Evolutionary conservation across 1,139 yeast genomes (phyloP).

Genomic region (Yamadazyma sp.): DNA sequence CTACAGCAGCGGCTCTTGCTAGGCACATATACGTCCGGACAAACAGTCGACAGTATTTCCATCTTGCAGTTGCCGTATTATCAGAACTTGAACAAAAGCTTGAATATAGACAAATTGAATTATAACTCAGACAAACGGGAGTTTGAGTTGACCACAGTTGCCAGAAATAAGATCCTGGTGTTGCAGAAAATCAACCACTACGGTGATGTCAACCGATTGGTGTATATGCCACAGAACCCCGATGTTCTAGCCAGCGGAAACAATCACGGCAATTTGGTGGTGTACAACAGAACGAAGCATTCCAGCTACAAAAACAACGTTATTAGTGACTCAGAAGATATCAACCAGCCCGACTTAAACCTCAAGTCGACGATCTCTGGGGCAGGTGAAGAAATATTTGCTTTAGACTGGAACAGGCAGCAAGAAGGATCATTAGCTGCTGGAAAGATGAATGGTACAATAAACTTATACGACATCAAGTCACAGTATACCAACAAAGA

Average conservation of each 20-base stretch:
- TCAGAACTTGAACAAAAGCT: conserved; percentile 28
- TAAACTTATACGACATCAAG: conserved; percentile 36
- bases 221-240: conserved; percentile 47
- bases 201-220: conserved; percentile 45
- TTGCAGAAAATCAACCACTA: conserved; percentile 43
- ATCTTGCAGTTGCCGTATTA: conserved; percentile 40
- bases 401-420: conserved; percentile 46
- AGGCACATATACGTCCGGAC: conserved; percentile 48
- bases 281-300: conserved; percentile 56
- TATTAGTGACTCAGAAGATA: conserved; percentile 23
- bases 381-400: conserved; percentile 33
- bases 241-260: conserved; percentile 44
- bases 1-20: conserved; percentile 35
- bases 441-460: conserved; percentile 37
- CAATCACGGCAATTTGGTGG: conserved; percentile 38
- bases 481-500: conserved; percentile 16
- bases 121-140: conserved; percentile 43
- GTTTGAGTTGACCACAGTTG: conserved; percentile 33
- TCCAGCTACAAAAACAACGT: conserved; percentile 37
- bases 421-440: conserved; percentile 35
- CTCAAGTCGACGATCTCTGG: conserved; percentile 15
- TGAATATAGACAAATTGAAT: conserved; percentile 34
- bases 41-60: conserved; percentile 38
- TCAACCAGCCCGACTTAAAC: conserved; percentile 32
- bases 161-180: conserved; percentile 28